phyloP scores from a whole-genome alignment of 257 asterid species.

The Solanum commersonii region DNA sequence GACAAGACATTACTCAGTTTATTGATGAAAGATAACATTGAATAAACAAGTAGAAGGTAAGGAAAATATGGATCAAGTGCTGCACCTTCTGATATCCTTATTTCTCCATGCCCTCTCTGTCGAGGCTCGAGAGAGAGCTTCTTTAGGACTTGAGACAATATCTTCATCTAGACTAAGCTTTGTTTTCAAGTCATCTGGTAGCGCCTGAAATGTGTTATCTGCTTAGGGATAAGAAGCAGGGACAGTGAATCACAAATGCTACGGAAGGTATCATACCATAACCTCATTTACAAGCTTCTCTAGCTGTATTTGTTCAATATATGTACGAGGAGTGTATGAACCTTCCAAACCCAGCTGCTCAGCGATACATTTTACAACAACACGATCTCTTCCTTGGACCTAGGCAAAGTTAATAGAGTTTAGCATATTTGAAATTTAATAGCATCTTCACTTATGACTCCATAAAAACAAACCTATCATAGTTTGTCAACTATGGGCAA shows the following conservation, averaged over 20 bases:
- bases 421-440: not conserved
- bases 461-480: not conserved
- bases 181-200: constrained; percentile 89
- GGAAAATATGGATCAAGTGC: not conserved
- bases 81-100: constrained; percentile 53
- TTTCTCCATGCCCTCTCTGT: constrained; percentile 44
- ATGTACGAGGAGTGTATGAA: constrained; percentile 81
- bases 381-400: constrained; percentile 97
- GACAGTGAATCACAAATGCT: not conserved
- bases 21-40: not conserved
- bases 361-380: constrained; percentile 49
- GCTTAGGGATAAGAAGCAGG: constrained; percentile 1
- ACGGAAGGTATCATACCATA: constrained; percentile 49
- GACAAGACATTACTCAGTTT: not conserved
- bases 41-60: not conserved
- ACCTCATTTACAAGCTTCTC: constrained; percentile 92
- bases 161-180: constrained; percentile 94
- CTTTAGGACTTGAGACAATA: constrained; percentile 72
- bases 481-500: not conserved
- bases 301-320: constrained; percentile 93
- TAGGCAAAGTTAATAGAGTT: constrained; percentile 4
- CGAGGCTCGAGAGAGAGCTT: constrained; percentile 63
- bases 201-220: constrained; percentile 47
- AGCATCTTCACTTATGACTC: not conserved
- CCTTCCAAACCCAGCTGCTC: constrained; percentile 86